phyloP scores from a whole-genome alignment of 225 moss, liverwort and hornwort genomes.

The Straminergon stramineum region DNA sequence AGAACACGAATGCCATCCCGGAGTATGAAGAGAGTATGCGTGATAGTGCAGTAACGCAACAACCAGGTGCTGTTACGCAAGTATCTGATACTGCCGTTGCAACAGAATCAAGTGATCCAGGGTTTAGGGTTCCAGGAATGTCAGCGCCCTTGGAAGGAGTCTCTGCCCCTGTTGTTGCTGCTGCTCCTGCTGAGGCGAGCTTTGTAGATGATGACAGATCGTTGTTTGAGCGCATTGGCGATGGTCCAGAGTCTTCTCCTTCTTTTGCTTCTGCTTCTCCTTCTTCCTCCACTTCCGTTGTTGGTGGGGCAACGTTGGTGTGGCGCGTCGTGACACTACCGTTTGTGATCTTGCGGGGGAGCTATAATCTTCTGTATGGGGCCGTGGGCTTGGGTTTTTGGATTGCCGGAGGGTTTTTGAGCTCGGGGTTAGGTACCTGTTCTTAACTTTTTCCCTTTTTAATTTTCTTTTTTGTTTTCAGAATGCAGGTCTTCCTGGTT shows the following conservation, averaged over 20 bases:
- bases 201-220: slow-evolving; percentile 3
- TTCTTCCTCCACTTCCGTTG: neutral
- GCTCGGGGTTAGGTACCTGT: slow-evolving; percentile 17
- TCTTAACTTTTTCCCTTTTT: neutral
- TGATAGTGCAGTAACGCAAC: neutral
- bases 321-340: slow-evolving; percentile 86
- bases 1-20: slow-evolving; percentile 22
- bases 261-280: neutral
- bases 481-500: neutral
- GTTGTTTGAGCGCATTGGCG: slow-evolving; percentile 28
- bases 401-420: slow-evolving; percentile 59
- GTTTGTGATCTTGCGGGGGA: slow-evolving; percentile 50
- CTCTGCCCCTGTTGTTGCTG: neutral
- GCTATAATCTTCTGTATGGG: slow-evolving; percentile 70
- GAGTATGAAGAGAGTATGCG: slow-evolving; percentile 34
- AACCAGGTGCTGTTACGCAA: neutral
- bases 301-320: slow-evolving; percentile 31
- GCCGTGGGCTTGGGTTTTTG: slow-evolving; percentile 64
- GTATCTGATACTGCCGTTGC: neutral
- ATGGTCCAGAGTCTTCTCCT: slow-evolving; percentile 9
- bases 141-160: neutral
- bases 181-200: neutral
- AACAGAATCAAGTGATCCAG: neutral
- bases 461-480: neutral
- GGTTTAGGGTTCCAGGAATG: neutral